Percentiles rank a stretch among this genome's conserved stretches.
phyloP scores from a whole-genome alignment of 257 asterid genomes.

The Salvia splendens region DNA sequence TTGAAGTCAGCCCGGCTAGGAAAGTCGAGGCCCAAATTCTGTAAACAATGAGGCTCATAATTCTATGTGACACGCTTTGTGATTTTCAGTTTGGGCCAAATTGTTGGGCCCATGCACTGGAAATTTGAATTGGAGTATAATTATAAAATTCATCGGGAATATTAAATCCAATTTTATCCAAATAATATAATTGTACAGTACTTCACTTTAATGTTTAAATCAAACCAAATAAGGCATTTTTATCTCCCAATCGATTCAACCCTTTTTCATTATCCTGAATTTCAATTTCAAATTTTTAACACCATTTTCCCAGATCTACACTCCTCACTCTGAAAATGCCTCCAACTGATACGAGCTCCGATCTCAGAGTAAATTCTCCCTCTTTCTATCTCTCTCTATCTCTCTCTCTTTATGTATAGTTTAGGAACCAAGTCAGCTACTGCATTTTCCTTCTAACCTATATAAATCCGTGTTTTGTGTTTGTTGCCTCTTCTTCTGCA shows the following conservation, averaged over 20 bases:
- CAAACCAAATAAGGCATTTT: background rate
- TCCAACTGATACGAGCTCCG: slow-evolving; percentile 58
- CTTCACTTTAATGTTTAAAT: background rate
- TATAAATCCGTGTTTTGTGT: background rate
- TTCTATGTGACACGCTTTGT: too few species aligned
- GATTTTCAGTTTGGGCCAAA: too few species aligned
- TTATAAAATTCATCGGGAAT: too few species aligned
- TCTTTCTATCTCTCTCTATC: background rate
- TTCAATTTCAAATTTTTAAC: slow-evolving; percentile 49
- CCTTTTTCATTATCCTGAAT: slow-evolving; percentile 21
- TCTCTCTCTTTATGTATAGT: background rate
- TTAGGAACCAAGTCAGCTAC: slow-evolving; percentile 2
- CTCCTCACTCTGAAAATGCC: slow-evolving; percentile 48
- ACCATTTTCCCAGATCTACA: slow-evolving; percentile 41
- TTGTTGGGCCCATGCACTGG: too few species aligned
- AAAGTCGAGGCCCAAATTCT: too few species aligned
- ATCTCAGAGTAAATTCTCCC: slow-evolving; percentile 53
- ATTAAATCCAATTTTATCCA: too few species aligned
- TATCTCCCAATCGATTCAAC: slow-evolving; percentile 7
- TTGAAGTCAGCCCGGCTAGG: too few species aligned
- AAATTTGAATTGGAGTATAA: too few species aligned
- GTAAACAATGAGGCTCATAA: too few species aligned
- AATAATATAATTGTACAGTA: too few species aligned
- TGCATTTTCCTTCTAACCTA: slow-evolving; percentile 19
- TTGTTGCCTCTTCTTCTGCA: slow-evolving; percentile 35